Evolutionary conservation across 371 early-diverging fungal species (phyloP).

Genomic region (Aphelidium insulamus): DNA sequence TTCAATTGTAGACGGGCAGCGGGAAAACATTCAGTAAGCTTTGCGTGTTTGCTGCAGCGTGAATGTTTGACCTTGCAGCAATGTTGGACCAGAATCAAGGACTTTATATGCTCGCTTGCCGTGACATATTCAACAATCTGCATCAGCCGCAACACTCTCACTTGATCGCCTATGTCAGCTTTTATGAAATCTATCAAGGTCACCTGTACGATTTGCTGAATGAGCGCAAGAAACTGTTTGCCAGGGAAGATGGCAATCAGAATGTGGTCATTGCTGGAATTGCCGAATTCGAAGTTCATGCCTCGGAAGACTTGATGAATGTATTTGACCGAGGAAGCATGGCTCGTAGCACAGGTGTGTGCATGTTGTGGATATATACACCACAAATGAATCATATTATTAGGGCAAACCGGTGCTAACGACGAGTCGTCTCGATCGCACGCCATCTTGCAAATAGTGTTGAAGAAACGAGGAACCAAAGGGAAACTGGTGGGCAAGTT

Average conservation of each 20-base stretch:
- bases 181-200: conserved; percentile 93
- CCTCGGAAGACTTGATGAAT: conserved; percentile 51
- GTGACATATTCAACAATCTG: conserved; percentile 24
- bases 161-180: conserved; percentile 59
- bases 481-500: conserved; percentile 50
- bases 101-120: conserved; percentile 28
- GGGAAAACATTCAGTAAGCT: conserved; percentile 87
- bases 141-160: conserved; percentile 26
- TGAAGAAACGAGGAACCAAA: conserved; percentile 35
- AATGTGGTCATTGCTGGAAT: conserved; percentile 74
- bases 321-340: conserved; percentile 78
- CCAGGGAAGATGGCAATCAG: conserved; percentile 86
- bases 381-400: background rate
- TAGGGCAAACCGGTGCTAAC: conserved; percentile 83
- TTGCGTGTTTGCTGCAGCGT: conserved; percentile 73
- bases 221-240: conserved; percentile 55
- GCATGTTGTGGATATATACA: background rate
- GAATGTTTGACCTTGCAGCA: conserved; percentile 73
- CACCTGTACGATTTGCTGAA: conserved; percentile 87
- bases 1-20: conserved; percentile 34
- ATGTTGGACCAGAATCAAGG: conserved; percentile 33
- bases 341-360: conserved; percentile 59
- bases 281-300: conserved; percentile 48
- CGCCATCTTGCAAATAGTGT: conserved; percentile 83
- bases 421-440: conserved; percentile 91